Conservation (phyloP, 1,284 basidiomycete genomes). For the Exobasidium cylindrosporum region DNA sequence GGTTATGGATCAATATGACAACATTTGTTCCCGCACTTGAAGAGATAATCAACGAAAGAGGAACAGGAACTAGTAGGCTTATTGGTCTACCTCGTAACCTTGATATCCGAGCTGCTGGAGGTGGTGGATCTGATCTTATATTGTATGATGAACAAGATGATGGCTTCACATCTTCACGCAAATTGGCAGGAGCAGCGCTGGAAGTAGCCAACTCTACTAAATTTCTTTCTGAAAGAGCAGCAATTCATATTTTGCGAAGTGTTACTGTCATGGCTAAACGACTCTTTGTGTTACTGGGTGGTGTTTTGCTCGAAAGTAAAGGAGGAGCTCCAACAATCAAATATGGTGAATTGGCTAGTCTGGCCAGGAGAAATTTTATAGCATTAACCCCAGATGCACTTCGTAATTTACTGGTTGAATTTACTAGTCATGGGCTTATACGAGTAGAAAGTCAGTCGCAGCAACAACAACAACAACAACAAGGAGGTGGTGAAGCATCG, state of each 20-base stretch:
- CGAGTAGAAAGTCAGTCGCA: slow-evolving; percentile 2
- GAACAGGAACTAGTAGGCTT: neutral
- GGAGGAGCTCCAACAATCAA: slow-evolving; percentile 11
- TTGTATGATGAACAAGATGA: neutral
- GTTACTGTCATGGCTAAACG: slow-evolving; percentile 36
- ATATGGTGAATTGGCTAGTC: slow-evolving; percentile 27
- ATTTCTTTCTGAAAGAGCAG: slow-evolving; percentile 24
- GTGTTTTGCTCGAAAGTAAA: slow-evolving; percentile 14
- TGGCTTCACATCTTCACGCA: too few relatives aligned
- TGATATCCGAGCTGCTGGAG: slow-evolving; percentile 10
- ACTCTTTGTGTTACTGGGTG: slow-evolving; percentile 34
- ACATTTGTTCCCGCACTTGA: slow-evolving; percentile 12
- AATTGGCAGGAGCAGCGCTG: neutral
- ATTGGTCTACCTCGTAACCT: slow-evolving; percentile 13
- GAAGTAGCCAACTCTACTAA: neutral
- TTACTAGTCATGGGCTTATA: slow-evolving; percentile 32
- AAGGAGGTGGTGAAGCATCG: neutral
- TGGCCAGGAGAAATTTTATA: slow-evolving; percentile 31
- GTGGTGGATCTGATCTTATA: slow-evolving; percentile 5
- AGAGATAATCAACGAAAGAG: slow-evolving; percentile 12
- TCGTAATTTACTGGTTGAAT: slow-evolving; percentile 37
- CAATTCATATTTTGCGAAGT: slow-evolving; percentile 38
- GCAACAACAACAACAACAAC: too few relatives aligned
- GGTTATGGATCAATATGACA: slow-evolving; percentile 17
- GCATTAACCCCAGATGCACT: slow-evolving; percentile 33